These are phyloP conservation scores for Musa balbisiana DNA, from an alignment of 202 grass and related monocot genomes.

Conservation along the genomic window DNA sequence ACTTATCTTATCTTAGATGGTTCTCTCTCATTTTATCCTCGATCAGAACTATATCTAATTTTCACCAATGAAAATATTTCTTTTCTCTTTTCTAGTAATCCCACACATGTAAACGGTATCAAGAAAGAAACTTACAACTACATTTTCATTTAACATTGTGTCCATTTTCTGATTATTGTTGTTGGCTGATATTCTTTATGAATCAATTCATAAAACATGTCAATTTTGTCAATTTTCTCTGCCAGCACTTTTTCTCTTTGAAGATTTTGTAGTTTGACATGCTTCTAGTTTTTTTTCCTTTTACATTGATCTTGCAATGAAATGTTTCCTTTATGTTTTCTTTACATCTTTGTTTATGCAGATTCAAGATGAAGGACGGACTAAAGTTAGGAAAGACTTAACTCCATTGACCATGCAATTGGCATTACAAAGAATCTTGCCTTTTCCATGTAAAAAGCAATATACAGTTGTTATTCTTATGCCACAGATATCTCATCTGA, in stretches of 20 bases:
- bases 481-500: conserved; percentile 63
- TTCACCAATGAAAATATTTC: too few relatives aligned
- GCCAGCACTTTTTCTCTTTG: not conserved
- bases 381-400: conserved; percentile 75
- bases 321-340: not conserved
- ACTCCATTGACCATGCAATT: conserved; percentile 46
- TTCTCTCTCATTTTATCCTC: too few relatives aligned
- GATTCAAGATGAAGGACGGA: conserved; percentile 84
- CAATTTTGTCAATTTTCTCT: too few relatives aligned
- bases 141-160: too few relatives aligned
- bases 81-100: too few relatives aligned
- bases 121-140: too few relatives aligned
- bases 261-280: not conserved
- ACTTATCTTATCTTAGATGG: too few relatives aligned
- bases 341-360: conserved; percentile 18
- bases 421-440: conserved; percentile 68
- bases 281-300: not conserved
- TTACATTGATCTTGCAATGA: not conserved
- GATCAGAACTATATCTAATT: too few relatives aligned
- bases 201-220: too few relatives aligned
- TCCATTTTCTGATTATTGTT: too few relatives aligned
- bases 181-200: too few relatives aligned
- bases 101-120: too few relatives aligned
- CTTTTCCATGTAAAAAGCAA: conserved; percentile 88
- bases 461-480: conserved; percentile 95